Base-by-base conservation (phyloP, 495 filamentous ascomycete genomes). In the Cercophora newfieldiana region DNA sequence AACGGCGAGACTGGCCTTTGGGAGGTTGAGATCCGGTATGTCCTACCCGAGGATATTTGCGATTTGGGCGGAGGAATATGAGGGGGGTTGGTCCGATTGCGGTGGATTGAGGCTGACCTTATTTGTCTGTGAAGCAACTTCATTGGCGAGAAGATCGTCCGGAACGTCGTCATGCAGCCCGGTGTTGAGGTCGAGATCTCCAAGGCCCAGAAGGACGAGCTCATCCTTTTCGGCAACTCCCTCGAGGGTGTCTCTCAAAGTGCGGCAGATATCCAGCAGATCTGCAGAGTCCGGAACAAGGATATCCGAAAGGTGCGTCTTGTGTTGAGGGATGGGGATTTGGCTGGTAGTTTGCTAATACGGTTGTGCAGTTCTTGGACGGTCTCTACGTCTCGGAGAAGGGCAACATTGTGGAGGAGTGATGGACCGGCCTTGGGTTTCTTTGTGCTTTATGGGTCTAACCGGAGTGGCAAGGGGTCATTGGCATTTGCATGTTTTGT, bases 111-210 rank as follows among this genome's bases (percentile, higher is more conserved):
- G 71, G 69, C 78, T 82, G 73, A 80, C 62, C 14, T 22, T 1
- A n/a, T 48, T 25, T 49, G 44, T 54, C 49, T 47, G 30, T 63
- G 70, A 75, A 95, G 94, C 78, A 99, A 99, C 87, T 99, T 98
- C 87, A 87, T 99, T 76, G 95, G 95, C 79, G 95, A 99, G 91
- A 99, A 99, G 92, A 94, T 97, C 78, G 91, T 98, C 75, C 93
- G 95, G 74, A 87, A 87, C 70, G 89, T 99, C 71, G 85, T 86
- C 69, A 93, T 96, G 88, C 90, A 91, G 72, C 77, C 87, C 63
- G 95, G 94, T 81, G 95, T 99, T 71, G 90, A 94, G 50, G 89
- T 97, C 73, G 86, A 91, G 83, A 84, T 89, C 75, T 96, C 92
- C 74, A 86, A 90, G 86, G 90, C 90, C 80, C 87, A 91, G 77